Conservation (phyloP, 2,329 filamentous ascomycete species). For the Colletotrichum sp. region DNA sequence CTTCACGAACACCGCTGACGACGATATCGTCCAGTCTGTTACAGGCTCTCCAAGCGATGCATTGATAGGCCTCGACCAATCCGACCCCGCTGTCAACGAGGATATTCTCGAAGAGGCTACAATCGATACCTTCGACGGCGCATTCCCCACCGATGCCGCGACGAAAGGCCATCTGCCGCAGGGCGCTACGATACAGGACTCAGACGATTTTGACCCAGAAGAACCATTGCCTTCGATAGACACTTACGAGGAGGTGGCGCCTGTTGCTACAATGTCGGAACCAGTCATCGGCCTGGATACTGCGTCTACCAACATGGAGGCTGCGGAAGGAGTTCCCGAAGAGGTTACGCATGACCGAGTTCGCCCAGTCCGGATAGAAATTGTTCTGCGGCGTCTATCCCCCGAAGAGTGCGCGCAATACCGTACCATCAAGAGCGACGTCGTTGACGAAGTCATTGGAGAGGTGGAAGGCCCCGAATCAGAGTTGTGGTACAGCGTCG, state of each 20-base stretch:
- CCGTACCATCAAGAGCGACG: conserved; percentile 35
- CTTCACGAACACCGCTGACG: conserved; percentile 25
- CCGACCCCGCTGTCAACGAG: not conserved
- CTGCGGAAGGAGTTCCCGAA: not conserved
- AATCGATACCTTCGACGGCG: not conserved
- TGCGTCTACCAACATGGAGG: not conserved
- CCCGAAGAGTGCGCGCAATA: conserved; percentile 34
- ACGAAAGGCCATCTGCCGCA: not conserved
- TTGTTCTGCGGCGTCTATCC: conserved; percentile 33
- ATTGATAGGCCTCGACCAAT: conserved; percentile 10
- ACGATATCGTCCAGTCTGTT: not conserved
- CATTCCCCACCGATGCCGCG: not conserved
- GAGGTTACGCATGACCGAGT: not conserved
- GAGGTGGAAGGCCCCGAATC: conserved; percentile 29
- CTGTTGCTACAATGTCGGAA: not conserved
- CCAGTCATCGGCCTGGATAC: not conserved
- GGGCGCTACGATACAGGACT: not conserved
- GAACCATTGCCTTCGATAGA: not conserved
- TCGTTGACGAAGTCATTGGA: conserved; percentile 41
- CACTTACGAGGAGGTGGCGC: not conserved
- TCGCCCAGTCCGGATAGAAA: conserved; percentile 27
- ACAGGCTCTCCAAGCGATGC: not conserved
- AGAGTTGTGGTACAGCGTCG: conserved; percentile 38
- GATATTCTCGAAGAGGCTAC: not conserved
- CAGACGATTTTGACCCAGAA: not conserved